Conservation (phyloP, 2,329 filamentous ascomycete genomes). For the Pseudocercospora vitis region DNA sequence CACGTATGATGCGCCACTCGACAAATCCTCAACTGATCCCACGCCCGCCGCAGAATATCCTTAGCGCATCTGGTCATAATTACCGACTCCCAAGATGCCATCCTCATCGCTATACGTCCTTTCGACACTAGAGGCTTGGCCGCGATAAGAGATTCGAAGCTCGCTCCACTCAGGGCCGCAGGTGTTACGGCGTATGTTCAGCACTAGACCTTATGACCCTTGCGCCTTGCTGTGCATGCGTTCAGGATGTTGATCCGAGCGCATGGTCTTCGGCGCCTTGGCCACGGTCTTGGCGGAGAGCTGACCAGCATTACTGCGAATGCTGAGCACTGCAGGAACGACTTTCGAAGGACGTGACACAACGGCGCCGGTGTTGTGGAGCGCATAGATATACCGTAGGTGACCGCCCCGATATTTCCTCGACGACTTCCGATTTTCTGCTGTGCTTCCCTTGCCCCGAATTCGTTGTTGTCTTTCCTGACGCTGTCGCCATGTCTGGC, state of each 20-base stretch:
- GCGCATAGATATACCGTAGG: neutral
- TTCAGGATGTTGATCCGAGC: conserved; percentile 5
- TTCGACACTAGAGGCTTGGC: conserved; percentile 20
- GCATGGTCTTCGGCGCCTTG: neutral
- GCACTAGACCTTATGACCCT: neutral
- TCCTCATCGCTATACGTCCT: neutral
- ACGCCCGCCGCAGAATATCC: neutral
- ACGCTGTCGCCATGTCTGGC: conserved; percentile 5
- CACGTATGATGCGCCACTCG: too few species aligned
- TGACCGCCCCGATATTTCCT: neutral
- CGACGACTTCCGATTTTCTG: neutral
- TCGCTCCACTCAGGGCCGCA: conserved; percentile 17
- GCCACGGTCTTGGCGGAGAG: neutral
- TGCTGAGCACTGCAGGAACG: too few species aligned
- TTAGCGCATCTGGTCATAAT: neutral
- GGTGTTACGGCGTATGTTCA: neutral
- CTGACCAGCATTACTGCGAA: neutral
- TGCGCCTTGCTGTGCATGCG: neutral
- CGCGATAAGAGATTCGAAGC: conserved; percentile 18
- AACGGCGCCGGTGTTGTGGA: too few species aligned
- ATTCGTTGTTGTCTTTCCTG: neutral
- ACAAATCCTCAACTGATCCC: neutral
- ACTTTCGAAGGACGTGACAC: too few species aligned
- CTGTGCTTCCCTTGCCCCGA: neutral
- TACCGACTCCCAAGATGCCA: neutral